phyloP scores from a whole-genome alignment of 2,329 filamentous ascomycete species.

The Xylaria sp. region DNA sequence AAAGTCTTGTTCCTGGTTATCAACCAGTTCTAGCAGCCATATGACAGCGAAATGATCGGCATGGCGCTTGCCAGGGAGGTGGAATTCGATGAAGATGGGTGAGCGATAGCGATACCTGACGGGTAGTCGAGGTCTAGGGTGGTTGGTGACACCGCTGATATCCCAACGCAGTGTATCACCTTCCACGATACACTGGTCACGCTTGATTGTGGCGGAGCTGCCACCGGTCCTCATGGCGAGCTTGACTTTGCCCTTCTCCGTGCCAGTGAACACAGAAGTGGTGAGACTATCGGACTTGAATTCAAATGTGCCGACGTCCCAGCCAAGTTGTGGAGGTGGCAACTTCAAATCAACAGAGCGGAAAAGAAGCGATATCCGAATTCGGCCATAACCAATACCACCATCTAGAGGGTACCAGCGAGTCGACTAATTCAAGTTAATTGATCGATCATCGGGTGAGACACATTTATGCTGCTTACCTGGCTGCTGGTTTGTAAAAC shows the following conservation, averaged over 20 bases:
- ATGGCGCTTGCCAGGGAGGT: constrained; percentile 73
- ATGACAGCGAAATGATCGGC: constrained; percentile 81
- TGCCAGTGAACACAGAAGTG: constrained; percentile 68
- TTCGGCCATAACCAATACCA: constrained; percentile 89
- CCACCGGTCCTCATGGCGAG: constrained; percentile 86
- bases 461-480: constrained; percentile 43
- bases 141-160: constrained; percentile 57
- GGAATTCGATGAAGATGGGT: constrained; percentile 89
- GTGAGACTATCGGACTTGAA: constrained; percentile 79
- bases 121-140: constrained; percentile 74
- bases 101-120: constrained; percentile 92
- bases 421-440: constrained; percentile 57
- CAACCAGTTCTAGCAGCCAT: constrained; percentile 87
- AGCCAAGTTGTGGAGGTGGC: constrained; percentile 86
- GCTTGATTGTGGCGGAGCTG: constrained; percentile 76
- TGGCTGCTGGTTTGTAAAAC: constrained; percentile 90
- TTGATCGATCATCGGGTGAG: background rate
- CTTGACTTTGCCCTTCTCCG: constrained; percentile 72
- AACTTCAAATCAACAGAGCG: constrained; percentile 87
- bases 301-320: constrained; percentile 95
- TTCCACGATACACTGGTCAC: constrained; percentile 71
- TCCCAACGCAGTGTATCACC: constrained; percentile 64
- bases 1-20: constrained; percentile 80
- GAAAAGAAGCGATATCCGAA: constrained; percentile 90
- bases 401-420: constrained; percentile 97